These are phyloP conservation scores for Yamadazyma olivae DNA, from an alignment of 805 yeast genomes.

Conservation along the genomic window DNA sequence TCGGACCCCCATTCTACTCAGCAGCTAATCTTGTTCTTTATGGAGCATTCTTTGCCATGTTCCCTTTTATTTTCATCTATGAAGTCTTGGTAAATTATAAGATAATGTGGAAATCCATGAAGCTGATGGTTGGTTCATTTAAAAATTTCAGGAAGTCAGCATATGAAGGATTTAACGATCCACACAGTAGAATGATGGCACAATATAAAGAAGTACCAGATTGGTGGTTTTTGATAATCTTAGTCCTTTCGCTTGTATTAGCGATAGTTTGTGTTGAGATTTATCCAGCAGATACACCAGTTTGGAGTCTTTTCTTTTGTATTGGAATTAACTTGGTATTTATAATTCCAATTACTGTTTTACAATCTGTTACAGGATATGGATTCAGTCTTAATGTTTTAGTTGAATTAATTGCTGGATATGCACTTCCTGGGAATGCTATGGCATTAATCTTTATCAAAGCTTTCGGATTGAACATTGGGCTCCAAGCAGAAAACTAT, in stretches of 20 bases:
- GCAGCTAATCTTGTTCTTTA: constrained; percentile 25
- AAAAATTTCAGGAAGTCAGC: constrained; percentile 11
- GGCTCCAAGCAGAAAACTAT: constrained; percentile 55
- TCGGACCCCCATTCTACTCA: constrained; percentile 29
- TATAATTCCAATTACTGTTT: constrained; percentile 48
- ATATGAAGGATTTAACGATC: constrained; percentile 18
- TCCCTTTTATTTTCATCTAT: constrained; percentile 20
- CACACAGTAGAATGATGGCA: constrained; percentile 27
- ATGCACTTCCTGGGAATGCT: constrained; percentile 55
- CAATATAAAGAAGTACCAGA: constrained; percentile 35
- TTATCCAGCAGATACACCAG: too few species aligned
- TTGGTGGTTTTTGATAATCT: constrained; percentile 24
- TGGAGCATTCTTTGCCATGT: constrained; percentile 26
- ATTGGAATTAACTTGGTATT: constrained; percentile 49
- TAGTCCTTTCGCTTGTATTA: constrained; percentile 24
- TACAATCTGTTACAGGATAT: constrained; percentile 48
- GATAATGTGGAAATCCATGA: constrained; percentile 14
- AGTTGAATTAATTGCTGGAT: constrained; percentile 55
- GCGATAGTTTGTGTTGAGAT: constrained; percentile 28
- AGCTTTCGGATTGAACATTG: constrained; percentile 51
- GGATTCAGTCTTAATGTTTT: constrained; percentile 48
- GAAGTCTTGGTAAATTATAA: constrained; percentile 10
- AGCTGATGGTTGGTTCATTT: constrained; percentile 20
- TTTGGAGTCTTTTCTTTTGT: constrained; percentile 57
- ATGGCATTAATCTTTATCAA: constrained; percentile 50